Base-by-base conservation (phyloP, 75 land plant species). In the Pseudotsuga menziesii region DNA sequence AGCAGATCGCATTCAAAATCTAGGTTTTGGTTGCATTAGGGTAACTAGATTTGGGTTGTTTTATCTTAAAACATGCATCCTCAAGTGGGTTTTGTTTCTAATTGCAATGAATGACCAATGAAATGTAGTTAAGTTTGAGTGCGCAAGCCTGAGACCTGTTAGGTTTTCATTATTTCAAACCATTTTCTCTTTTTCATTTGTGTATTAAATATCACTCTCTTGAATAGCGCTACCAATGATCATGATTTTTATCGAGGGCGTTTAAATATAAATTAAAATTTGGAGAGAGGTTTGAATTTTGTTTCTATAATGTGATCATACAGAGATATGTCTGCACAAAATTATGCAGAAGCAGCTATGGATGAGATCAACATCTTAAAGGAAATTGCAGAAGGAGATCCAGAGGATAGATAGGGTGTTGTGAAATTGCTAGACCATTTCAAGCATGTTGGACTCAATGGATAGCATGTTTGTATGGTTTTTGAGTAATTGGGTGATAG, bases 361-460 rank as follows among this genome's bases (percentile, higher is more conserved):
- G 92, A 94, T 77, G 94, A 94, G 80, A 90, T 94, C 76, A 85
- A 90, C 39, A 70, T 94, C 17, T 85, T 94, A 22, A 85, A 88
- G 36, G 89, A 86, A 63, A 82, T 94, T 82, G 82, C 92, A 12
- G 64, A 83, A 32, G 84, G 91, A n/a, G 98, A 92, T 57, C 86
- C 90, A 9, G 81, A 79, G 26, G 84, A 84, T 78, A 80, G 79
- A 29, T 91, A 90, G 54, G 89, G 79, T 60, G 85, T 94, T 36
- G 85, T 94, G 27, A 85, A 77, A 55, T 79, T 94, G 52, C 77
- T 94, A 29, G 95, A 94, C 82, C 93, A 94, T 66, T 94, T 94
- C 73, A 94, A 92, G 80, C 95, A 92, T 74, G 32, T 86, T 39
- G 98, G 98, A 0, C 98, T 95, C 52, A 94, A 94, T 80, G 98